phyloP scores from a whole-genome alignment of 2,329 filamentous ascomycete species.

The Domatiomyces catenatus region DNA sequence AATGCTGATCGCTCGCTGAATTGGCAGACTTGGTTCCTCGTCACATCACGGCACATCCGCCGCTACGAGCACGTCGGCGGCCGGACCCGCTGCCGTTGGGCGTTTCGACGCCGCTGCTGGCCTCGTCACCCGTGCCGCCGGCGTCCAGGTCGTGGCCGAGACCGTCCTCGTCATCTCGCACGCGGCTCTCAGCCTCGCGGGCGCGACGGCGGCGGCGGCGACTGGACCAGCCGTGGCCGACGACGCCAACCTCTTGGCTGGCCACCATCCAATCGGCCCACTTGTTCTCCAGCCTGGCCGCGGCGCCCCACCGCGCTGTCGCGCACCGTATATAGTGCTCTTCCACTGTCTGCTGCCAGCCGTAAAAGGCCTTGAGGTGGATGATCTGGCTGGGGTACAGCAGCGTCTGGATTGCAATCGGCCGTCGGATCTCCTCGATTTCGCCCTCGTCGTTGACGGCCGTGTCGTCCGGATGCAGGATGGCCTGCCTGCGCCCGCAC shows the following conservation, averaged over 20 bases:
- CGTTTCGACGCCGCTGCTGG: conserved; percentile 19
- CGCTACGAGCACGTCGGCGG: conserved; percentile 48
- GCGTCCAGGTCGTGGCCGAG: conserved; percentile 15
- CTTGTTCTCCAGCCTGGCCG: conserved; percentile 67
- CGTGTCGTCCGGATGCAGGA: conserved; percentile 4
- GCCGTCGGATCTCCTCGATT: conserved; percentile 8
- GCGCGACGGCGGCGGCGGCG: conserved; percentile 61
- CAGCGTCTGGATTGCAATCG: conserved; percentile 19
- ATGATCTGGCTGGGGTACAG: conserved; percentile 67
- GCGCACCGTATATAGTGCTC: conserved; percentile 82
- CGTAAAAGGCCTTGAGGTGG: conserved; percentile 81
- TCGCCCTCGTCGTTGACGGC: conserved; percentile 4
- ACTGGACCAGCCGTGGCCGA: conserved; percentile 40
- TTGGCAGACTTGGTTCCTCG: not conserved
- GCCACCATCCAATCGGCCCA: conserved; percentile 94
- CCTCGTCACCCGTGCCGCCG: conserved; percentile 19
- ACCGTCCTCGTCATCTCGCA: conserved; percentile 63
- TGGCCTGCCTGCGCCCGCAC: conserved; percentile 14
- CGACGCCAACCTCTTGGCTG: conserved; percentile 62
- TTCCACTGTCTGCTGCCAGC: conserved; percentile 86
- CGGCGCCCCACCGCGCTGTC: conserved; percentile 57
- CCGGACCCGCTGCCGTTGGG: conserved; percentile 24
- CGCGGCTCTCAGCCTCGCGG: conserved; percentile 63
- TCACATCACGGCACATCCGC: conserved; percentile 53
- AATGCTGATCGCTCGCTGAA: not conserved